These are phyloP conservation scores for Xylaria telfairii DNA, from an alignment of 495 filamentous ascomycete species.

Conservation along the genomic window DNA sequence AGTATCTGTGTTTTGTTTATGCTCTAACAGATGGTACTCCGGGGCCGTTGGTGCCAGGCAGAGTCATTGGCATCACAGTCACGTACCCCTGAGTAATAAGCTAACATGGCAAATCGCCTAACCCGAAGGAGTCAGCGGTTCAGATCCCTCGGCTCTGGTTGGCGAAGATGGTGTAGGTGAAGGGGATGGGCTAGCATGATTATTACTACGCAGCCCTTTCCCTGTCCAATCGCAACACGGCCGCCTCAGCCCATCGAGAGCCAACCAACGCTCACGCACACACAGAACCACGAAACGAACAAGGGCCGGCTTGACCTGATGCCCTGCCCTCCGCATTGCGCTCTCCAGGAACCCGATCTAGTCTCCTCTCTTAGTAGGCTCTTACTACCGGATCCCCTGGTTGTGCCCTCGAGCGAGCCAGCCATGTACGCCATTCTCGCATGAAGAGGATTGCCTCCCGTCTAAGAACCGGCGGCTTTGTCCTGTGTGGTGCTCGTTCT, in stretches of 20 bases:
- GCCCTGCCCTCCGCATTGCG: background rate
- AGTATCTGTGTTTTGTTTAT: background rate
- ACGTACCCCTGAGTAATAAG: constrained; percentile 15
- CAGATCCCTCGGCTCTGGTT: constrained; percentile 18
- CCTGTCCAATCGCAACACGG: constrained; percentile 14
- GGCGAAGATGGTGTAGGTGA: constrained; percentile 18
- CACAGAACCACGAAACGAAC: constrained; percentile 18
- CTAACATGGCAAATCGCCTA: constrained; percentile 13
- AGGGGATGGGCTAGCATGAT: constrained; percentile 15
- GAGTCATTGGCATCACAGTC: background rate
- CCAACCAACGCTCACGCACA: constrained; percentile 8
- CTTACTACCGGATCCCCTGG: constrained; percentile 24
- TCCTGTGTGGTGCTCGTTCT: constrained; percentile 13
- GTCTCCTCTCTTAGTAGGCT: constrained; percentile 10
- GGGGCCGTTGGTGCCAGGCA: background rate
- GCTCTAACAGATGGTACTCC: constrained; percentile 7
- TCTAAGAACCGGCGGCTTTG: constrained; percentile 11
- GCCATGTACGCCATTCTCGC: constrained; percentile 23
- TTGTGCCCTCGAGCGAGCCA: constrained; percentile 10
- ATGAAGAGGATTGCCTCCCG: constrained; percentile 23
- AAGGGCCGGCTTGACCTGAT: background rate
- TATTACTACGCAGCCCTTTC: constrained; percentile 23
- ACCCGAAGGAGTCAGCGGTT: constrained; percentile 25
- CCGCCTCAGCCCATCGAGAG: constrained; percentile 10
- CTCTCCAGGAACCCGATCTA: constrained; percentile 8